These are phyloP conservation scores for Miscanthus sacchariflorus DNA, from an alignment of 202 grass and related monocot genomes.

Conservation along the genomic window DNA sequence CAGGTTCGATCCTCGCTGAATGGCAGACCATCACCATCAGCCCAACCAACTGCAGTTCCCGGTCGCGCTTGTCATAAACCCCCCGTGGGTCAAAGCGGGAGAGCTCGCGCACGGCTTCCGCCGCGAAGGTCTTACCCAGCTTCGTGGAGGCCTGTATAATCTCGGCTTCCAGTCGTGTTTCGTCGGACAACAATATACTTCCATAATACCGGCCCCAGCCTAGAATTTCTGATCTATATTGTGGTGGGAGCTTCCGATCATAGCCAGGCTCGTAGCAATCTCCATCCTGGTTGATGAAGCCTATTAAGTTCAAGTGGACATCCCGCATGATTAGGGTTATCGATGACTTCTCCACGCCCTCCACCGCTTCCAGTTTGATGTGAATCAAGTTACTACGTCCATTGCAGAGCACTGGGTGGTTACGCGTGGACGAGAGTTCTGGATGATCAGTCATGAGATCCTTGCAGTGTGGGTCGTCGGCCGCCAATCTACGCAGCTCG, in stretches of 20 bases:
- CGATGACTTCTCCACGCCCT: not conserved
- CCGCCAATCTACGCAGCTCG: not conserved
- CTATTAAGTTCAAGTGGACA: not conserved
- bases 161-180: too few species aligned
- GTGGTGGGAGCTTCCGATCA: too few species aligned
- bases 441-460: not conserved
- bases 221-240: too few species aligned
- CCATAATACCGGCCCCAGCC: too few species aligned
- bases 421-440: too few species aligned
- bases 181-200: too few species aligned
- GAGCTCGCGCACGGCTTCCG: not conserved
- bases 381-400: not conserved
- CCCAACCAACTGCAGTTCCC: not conserved
- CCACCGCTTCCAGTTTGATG: not conserved
- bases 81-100: rapidly evolving
- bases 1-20: not conserved
- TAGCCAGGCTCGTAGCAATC: not conserved
- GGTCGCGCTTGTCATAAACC: too few species aligned
- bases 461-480: not conserved
- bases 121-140: not conserved
- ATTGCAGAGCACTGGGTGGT: not conserved
- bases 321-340: not conserved
- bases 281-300: not conserved
- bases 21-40: not conserved
- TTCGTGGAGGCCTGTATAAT: too few species aligned